Evolutionary conservation across 2,329 filamentous ascomycete species (phyloP), one percentile per base, ranked within the genome.

Genomic region (Verticillium klebahnii): DNA sequence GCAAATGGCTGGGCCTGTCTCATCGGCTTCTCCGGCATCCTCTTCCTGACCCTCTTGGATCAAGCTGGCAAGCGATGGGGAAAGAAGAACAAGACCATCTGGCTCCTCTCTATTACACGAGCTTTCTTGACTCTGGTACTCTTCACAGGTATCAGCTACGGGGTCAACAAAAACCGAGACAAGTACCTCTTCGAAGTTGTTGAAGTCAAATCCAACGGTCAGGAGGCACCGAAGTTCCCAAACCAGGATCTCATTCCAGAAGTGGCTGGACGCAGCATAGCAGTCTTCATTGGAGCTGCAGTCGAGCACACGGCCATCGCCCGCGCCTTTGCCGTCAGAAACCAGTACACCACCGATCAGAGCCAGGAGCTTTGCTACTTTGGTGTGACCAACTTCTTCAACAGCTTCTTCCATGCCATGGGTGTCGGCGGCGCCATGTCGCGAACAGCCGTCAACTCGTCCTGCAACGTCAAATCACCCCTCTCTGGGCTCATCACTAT

Each of bases 361-460:
- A 87, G 83, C 14, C 86, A 89, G 69, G 87, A 89, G 65, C 80
- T 89, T 2, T 84, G 84, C 61, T 89, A 86, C 66, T 81, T 88
- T 3, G 87, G 86, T 11, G 72, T 84, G 17, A 81, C 82, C 50
- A 89, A 89, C 71, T 80, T 89, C 62, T 79, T 86, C 73, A 89
- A 88, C 73, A 83, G 82, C 56, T 85, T 88, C 73, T 89, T 89
- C 71, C 83, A 85, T 25, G 78, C 82, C 11, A 87, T 89, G 84
- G 79, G 85, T 0, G 79, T 88, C 14, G 85, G 86, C 14, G 87
- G 86, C 29, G 86, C 86, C 65, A 89, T 90, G 83, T 88, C 85
- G 0, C 79, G 87, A 11, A 89, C 87, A 1, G 85, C 87, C 9
- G 85, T 90, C 68, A 89, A 89, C 75, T 88, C 85, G 0, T 80